Evolutionary conservation across 495 filamentous ascomycete species (phyloP).

Genomic region (Annulohypoxylon stygium): DNA sequence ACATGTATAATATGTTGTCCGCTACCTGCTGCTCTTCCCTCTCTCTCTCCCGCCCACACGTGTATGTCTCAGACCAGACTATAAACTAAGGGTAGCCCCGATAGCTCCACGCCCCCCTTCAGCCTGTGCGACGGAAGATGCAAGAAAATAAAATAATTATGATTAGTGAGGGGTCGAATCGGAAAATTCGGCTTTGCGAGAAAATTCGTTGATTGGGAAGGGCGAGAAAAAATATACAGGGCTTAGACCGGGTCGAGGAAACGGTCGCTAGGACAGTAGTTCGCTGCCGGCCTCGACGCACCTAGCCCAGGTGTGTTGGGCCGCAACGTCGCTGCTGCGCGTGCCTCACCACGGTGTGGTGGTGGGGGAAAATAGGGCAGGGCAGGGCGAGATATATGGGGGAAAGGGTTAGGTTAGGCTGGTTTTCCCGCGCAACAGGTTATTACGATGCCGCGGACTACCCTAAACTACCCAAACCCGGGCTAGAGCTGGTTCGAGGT

Average conservation of each 20-base stretch:
- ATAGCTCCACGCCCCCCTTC: conserved; percentile 41
- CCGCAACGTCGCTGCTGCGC: conserved; percentile 14
- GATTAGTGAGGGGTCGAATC: conserved; percentile 26
- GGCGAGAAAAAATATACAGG: not conserved
- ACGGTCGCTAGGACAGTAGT: not conserved
- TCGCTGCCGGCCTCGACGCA: not conserved
- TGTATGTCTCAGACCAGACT: conserved; percentile 28
- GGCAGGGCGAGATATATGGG: not conserved
- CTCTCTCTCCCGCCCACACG: conserved; percentile 28
- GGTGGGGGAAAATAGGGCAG: conserved; percentile 6
- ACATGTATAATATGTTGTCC: conserved; percentile 39
- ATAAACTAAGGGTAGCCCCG: conserved; percentile 16
- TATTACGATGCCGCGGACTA: conserved; percentile 16
- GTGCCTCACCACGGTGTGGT: conserved; percentile 17
- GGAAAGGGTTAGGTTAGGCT: not conserved
- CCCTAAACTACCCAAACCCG: conserved; percentile 16
- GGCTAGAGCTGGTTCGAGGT: conserved; percentile 26
- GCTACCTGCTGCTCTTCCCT: conserved; percentile 12
- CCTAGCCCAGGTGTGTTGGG: conserved; percentile 25
- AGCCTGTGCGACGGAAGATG: conserved; percentile 29
- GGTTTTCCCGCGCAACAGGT: not conserved
- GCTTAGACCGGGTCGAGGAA: conserved; percentile 13
- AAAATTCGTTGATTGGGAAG: conserved; percentile 29
- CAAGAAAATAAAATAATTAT: conserved; percentile 3
- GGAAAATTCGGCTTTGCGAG: conserved; percentile 39